phyloP scores from a whole-genome alignment of 257 asterid species.

The Ligustrum vulgare region DNA sequence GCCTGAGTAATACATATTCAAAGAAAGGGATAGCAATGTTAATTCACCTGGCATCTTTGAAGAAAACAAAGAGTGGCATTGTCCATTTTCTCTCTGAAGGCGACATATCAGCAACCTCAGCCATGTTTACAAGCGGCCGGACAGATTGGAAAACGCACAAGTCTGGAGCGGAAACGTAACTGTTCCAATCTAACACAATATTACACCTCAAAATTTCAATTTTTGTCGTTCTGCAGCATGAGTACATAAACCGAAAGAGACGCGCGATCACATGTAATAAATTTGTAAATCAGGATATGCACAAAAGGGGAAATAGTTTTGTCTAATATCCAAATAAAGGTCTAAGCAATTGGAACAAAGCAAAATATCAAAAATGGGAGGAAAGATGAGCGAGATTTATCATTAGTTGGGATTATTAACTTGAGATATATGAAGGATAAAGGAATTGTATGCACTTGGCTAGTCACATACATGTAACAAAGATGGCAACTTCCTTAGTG shows the following conservation, averaged over 20 bases:
- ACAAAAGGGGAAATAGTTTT: not conserved
- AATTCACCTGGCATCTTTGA: constrained; percentile 58
- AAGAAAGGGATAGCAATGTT: not conserved
- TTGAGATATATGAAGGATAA: not conserved
- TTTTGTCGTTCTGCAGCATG: too few species aligned
- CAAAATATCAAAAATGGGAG: not conserved
- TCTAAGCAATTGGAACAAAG: not conserved
- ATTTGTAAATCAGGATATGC: not conserved
- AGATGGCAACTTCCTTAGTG: not conserved
- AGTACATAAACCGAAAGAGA: too few species aligned
- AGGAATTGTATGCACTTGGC: too few species aligned
- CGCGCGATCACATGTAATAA: not conserved
- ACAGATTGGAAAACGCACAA: not conserved
- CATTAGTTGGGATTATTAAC: not conserved
- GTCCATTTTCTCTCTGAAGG: constrained; percentile 37
- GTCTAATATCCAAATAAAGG: not conserved
- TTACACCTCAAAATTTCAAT: not conserved
- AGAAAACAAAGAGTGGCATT: constrained; percentile 68
- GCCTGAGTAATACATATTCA: not conserved
- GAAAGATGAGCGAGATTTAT: not conserved
- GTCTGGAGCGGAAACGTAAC: not conserved
- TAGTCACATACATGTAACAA: too few species aligned
- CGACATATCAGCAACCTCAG: constrained; percentile 32
- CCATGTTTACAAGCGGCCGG: constrained; percentile 36
- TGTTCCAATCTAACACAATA: not conserved